phyloP scores from a whole-genome alignment of 2,329 filamentous ascomycete species.

The Tetracladium maxilliforme region DNA sequence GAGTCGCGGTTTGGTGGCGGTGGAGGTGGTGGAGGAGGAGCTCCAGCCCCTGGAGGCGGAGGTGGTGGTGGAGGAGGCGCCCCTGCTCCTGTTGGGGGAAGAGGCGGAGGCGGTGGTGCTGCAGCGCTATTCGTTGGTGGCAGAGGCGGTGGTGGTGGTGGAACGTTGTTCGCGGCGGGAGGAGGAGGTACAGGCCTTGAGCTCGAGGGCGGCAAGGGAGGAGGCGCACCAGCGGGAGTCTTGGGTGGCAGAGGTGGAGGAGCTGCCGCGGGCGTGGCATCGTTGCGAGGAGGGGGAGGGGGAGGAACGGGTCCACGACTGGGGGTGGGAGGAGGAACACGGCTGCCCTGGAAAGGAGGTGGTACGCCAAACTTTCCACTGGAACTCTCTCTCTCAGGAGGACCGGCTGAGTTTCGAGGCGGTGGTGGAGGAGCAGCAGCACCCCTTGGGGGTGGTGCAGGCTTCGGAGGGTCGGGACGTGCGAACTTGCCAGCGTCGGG shows the following conservation, averaged over 20 bases:
- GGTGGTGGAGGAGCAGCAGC: conserved; percentile 50
- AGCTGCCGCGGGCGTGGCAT: conserved; percentile 28
- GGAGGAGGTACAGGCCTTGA: conserved; percentile 37
- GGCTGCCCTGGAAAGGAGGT: conserved; percentile 57
- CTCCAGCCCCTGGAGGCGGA: conserved; percentile 19
- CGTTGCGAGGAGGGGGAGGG: conserved; percentile 40
- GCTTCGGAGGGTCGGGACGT: conserved; percentile 31
- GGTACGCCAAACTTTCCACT: conserved; percentile 58
- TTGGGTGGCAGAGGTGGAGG: conserved; percentile 26
- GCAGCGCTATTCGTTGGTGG: conserved; percentile 14
- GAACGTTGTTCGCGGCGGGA: conserved; percentile 19
- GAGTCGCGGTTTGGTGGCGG: conserved; percentile 39
- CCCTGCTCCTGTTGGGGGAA: conserved; percentile 13
- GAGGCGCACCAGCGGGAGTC: conserved; percentile 27
- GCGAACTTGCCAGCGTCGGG: conserved; percentile 84
- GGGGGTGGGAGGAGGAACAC: conserved; percentile 62
- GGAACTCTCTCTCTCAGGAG: conserved; percentile 25
- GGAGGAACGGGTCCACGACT: conserved; percentile 58
- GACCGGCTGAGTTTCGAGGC: conserved; percentile 53
- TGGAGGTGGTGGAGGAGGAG: conserved; percentile 37
- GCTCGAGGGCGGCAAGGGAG: conserved; percentile 32
- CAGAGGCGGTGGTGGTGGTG: conserved; percentile 18
- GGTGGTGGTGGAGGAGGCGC: conserved; percentile 27
- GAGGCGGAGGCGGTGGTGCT: conserved; percentile 19
- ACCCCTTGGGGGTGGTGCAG: conserved; percentile 22